These are phyloP conservation scores for Penicillium odoratum DNA, from an alignment of 495 filamentous ascomycete species.

Conservation along the genomic window DNA sequence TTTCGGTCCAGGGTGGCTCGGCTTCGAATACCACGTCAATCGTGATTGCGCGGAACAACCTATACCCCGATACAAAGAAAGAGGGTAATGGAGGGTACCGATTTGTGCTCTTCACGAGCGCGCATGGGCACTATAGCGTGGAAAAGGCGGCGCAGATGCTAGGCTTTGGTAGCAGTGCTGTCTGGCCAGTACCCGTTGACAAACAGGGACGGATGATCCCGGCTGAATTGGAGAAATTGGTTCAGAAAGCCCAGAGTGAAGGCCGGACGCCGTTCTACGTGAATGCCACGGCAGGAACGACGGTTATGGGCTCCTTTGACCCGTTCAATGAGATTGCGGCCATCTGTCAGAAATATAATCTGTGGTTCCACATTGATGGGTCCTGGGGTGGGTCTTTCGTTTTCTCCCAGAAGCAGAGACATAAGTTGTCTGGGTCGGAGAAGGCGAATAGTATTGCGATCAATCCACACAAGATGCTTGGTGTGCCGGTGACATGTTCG, in stretches of 20 bases:
- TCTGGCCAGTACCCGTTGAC: conserved; percentile 76
- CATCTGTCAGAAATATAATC: conserved; percentile 66
- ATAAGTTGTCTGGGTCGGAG: conserved; percentile 67
- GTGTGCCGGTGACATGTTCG: conserved; percentile 84
- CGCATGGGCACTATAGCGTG: conserved; percentile 90
- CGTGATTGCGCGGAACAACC: conserved; percentile 82
- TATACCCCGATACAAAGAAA: conserved; percentile 74
- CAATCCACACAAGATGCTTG: conserved; percentile 97
- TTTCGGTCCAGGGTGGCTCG: conserved; percentile 84
- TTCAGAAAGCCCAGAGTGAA: conserved; percentile 57
- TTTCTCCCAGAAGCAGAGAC: conserved; percentile 65
- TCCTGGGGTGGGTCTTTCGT: conserved; percentile 85
- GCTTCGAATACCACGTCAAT: conserved; percentile 85
- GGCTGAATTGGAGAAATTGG: conserved; percentile 57
- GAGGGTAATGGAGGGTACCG: conserved; percentile 61
- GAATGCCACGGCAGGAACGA: conserved; percentile 93
- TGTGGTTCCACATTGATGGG: conserved; percentile 92
- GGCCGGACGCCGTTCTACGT: conserved; percentile 88
- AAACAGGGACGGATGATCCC: conserved; percentile 68
- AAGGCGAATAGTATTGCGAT: conserved; percentile 78
- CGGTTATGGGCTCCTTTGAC: conserved; percentile 88
- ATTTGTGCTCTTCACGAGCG: conserved; percentile 86
- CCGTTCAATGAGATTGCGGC: conserved; percentile 69
- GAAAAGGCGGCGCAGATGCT: conserved; percentile 88
- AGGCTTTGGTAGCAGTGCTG: conserved; percentile 73